phyloP scores from a whole-genome alignment of 306 rosid species.

The Cucumis melo region DNA sequence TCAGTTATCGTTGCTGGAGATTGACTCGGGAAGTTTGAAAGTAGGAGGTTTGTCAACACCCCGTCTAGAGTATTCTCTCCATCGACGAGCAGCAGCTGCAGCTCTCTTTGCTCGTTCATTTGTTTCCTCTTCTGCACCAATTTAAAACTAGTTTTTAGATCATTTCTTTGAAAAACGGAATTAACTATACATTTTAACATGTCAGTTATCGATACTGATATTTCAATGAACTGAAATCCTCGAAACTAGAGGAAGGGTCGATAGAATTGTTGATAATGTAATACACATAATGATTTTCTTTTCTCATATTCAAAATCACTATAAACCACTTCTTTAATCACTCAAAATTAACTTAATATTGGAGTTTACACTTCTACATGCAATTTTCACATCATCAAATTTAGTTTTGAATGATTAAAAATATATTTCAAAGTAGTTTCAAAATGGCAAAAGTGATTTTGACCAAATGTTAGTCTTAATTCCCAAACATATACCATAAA shows the following conservation, averaged over 20 bases:
- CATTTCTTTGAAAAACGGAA: neutral
- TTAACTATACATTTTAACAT: neutral
- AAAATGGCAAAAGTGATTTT: too few relatives aligned
- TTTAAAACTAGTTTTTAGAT: neutral
- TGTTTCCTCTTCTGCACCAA: conserved; percentile 51
- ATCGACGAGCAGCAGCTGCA: conserved; percentile 81
- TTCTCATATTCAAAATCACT: too few relatives aligned
- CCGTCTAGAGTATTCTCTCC: conserved; percentile 94
- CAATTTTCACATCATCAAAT: too few relatives aligned
- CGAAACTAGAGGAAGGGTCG: neutral
- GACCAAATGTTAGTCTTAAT: too few relatives aligned
- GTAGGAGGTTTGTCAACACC: conserved; percentile 74
- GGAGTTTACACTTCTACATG: too few relatives aligned
- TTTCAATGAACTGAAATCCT: neutral
- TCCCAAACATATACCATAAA: too few relatives aligned
- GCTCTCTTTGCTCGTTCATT: conserved; percentile 68
- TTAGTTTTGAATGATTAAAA: too few relatives aligned
- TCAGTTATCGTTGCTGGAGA: conserved; percentile 37
- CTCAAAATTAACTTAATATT: too few relatives aligned
- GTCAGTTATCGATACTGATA: neutral
- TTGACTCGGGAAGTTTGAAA: conserved; percentile 68
- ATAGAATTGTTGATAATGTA: too few relatives aligned
- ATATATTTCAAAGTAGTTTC: too few relatives aligned
- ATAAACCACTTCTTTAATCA: too few relatives aligned
- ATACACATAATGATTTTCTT: too few relatives aligned